These are phyloP conservation scores for Beauveria pseudobassiana DNA, from an alignment of 2,329 filamentous ascomycete genomes.

Conservation along the genomic window DNA sequence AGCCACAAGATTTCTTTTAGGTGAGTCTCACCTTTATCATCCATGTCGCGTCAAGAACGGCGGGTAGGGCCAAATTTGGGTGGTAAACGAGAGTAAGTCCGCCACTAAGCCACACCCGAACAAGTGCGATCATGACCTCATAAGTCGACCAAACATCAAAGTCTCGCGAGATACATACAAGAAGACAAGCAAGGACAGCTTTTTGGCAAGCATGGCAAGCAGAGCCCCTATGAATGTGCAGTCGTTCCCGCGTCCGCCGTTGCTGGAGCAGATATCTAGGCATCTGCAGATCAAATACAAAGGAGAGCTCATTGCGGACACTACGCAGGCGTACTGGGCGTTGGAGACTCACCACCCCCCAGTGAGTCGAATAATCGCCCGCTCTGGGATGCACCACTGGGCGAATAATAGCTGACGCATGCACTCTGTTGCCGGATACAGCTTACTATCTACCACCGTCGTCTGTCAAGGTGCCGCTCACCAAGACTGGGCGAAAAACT, in stretches of 20 bases:
- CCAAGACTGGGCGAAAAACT: constrained; percentile 34
- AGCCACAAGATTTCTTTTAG: too few relatives aligned
- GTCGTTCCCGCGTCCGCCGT: constrained; percentile 50
- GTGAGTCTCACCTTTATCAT: too few relatives aligned
- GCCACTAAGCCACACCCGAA: constrained; percentile 11
- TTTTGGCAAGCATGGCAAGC: constrained; percentile 24
- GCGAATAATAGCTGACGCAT: not conserved
- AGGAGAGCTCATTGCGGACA: constrained; percentile 48
- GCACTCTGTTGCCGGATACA: constrained; percentile 16
- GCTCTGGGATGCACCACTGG: not conserved
- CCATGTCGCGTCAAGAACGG: too few relatives aligned
- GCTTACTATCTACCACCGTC: constrained; percentile 53
- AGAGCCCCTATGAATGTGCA: constrained; percentile 45
- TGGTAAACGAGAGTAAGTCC: not conserved
- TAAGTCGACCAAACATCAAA: not conserved
- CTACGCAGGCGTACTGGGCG: constrained; percentile 52
- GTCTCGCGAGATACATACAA: not conserved
- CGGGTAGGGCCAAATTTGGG: too few relatives aligned
- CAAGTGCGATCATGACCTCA: not conserved
- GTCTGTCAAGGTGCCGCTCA: constrained; percentile 39
- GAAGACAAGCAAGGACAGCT: not conserved
- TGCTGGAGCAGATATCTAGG: constrained; percentile 44
- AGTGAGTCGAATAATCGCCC: constrained; percentile 29
- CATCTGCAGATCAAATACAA: constrained; percentile 51
- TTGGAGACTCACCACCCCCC: constrained; percentile 56